Evolutionary conservation across 495 filamentous ascomycete genomes (phyloP), one percentile per base, ranked within the genome.

Genomic region (Penicillium arizonense): DNA sequence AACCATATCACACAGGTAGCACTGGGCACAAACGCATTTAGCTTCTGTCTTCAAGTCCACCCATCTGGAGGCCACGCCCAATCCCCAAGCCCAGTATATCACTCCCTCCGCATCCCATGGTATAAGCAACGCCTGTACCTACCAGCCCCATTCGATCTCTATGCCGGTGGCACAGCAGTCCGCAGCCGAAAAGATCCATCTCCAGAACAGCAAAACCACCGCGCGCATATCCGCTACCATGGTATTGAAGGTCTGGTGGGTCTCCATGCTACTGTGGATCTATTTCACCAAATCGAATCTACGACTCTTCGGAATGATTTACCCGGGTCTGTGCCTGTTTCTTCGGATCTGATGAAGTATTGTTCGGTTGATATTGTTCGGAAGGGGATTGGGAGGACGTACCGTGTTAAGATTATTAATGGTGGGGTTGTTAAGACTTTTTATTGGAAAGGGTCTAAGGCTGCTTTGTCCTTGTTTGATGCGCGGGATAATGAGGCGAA

Each of bases 21-120:
- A 23, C 30, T 52, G 1, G 49, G 49, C 21, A 43, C 40, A 26
- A 36, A 43, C 18, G 47, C 47, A 10, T 50, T 33, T 8, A 50
- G 26, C 26, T 50, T 52, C 20, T 45, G 41, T n/a, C 50, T 52
- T 13, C 41, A 45, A 23, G 39, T 52, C 23, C 50, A 52, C n/a
- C 50, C 50, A 20, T 43, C 50, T 3, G 50, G 41, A 7, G 50
- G 50, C 23, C 13, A 23, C 12, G 37, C 47, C 9, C 28, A 33
- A 32, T 35, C 49, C 30, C 49, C 49, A 36, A 43, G 49, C 12
- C 49, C 49, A 35, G 49, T 44, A 36, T 52, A 52, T 16, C 49
- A 52, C 49, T 44, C 49, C 4, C 13, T 35, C 12, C 40, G 49
- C 16, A 52, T 52, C 5, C 38, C 37, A 2, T 52, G 39, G 39